Base-by-base conservation (phyloP, 2,329 filamentous ascomycete species). In the Neopestalotiopsis clavispora region DNA sequence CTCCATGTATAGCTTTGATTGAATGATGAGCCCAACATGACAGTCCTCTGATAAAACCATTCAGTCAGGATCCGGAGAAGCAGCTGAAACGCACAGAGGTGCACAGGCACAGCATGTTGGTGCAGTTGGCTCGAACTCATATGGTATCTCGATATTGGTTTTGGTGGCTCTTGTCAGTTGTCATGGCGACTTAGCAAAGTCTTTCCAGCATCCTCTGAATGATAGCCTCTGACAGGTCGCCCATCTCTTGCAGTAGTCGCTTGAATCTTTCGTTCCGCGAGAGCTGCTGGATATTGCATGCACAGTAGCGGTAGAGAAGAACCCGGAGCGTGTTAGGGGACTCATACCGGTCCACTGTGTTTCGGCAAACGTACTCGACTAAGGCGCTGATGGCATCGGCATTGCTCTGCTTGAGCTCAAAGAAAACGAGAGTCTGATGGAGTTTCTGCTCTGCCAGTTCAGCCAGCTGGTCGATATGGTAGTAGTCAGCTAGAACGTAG, bases 401-500 rank as follows among this genome's bases (percentile, higher is more conserved):
- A 13, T n/a, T n/a, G 6, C 30, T 17, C 6, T 17, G 3, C 13
- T 14, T 32, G 6, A 59, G 57, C 14, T 30, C 23, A 17, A 34
- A 30, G 4, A 7, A 6, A 14, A 59, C 4, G 10, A 59, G 57
- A 32, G 57, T 28, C 7, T 34, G 23, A 7, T 59, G 57, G 3
- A 59, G 28, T 4, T 34, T 59, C 30, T 2, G 30, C 3, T 34
- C 30, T 6, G 57, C n/a, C 4, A 59, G 23, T 1, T 30, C 23
- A 6, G 57, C 57, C 2, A 67, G 71, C 75, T 65, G 59, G 63
- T 9, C 4, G 69, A 68, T 80, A 40, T 76, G 73, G 70, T 82
- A 82, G 65, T 76, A 80, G 67, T 85, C 80, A 0, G 82, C 79
- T 20, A 84, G 74, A 2, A 79, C 74, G 59, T 81, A 83, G 4